Evolutionary conservation across 441 rosid genomes (phyloP), one percentile per base, ranked within the genome.

Genomic region (Gossypium schwendimanii): DNA sequence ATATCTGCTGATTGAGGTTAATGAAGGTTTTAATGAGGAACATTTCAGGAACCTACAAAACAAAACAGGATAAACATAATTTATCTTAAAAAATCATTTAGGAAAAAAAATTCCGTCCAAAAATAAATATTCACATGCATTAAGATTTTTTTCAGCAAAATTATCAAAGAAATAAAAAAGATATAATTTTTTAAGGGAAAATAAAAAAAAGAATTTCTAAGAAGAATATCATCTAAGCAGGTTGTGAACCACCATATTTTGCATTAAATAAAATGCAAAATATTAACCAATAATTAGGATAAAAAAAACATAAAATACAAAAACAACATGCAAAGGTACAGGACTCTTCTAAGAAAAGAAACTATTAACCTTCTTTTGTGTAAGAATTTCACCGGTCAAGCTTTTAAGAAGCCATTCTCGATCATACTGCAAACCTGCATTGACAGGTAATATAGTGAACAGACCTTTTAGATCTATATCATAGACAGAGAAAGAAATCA

Each of bases 321-420:
- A 76, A 59, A 21, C 23, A 70, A 6, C 6, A 76, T 57, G 47
- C 28, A 58, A 1, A 12, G 20, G 57, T 3, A 65, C n/a, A 11
- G 23, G 14, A 28, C 60, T 45, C 50, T 49, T 63, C 59, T 11
- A 36, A 0, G 57, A 50, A 67, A 60, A 78, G 17, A 57, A 68
- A 24, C 36, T 72, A 68, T 49, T 63, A 72, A 94, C 99, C 94
- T 87, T 92, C 81, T 89, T 92, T 79, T 86, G 98, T 3, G 97
- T 89, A 76, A 94, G 91, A 75, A 84, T 82, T 75, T 94, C 99
- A 14, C 98, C 97, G 4, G 85, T 80, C 64, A 79, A 79, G 81
- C 97, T 81, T 86, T 80, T 84, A 70, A 94, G 81, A 80, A 91
- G 85, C 99, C 99, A 94, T 81, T 88, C 98, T 61, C 94, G 84